These are phyloP conservation scores for Cladophialophora exuberans DNA, from an alignment of 2,329 filamentous ascomycete species.

Conservation along the genomic window DNA sequence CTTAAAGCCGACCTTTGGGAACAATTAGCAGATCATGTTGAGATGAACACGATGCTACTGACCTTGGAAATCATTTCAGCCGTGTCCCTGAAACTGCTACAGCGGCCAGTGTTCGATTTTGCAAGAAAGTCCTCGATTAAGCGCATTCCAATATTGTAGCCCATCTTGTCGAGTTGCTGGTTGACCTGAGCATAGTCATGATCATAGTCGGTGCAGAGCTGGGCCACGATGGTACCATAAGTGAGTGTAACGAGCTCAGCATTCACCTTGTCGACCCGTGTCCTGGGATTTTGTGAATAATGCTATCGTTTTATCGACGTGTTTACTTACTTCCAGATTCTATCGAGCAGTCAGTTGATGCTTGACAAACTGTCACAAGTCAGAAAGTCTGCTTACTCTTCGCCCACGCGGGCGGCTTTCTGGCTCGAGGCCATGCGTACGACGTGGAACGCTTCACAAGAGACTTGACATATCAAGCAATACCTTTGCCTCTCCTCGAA, in stretches of 20 bases:
- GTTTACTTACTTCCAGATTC: constrained; percentile 85
- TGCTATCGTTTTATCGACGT: not conserved
- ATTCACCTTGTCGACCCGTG: constrained; percentile 95
- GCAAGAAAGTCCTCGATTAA: constrained; percentile 97
- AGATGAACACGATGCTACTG: constrained; percentile 26
- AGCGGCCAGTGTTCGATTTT: constrained; percentile 87
- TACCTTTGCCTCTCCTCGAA: not conserved
- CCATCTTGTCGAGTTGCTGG: constrained; percentile 98
- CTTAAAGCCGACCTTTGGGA: constrained; percentile 85
- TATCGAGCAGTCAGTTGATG: constrained; percentile 42
- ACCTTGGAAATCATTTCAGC: constrained; percentile 96
- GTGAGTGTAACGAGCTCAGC: constrained; percentile 96
- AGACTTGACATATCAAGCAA: constrained; percentile 13
- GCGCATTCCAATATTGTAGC: constrained; percentile 95
- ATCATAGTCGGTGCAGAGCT: constrained; percentile 95
- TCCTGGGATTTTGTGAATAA: constrained; percentile 59
- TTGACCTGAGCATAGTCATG: constrained; percentile 94
- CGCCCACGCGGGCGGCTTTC: constrained; percentile 70
- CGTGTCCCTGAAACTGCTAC: constrained; percentile 90
- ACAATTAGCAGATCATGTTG: not conserved
- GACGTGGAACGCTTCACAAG: not conserved
- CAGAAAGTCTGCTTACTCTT: constrained; percentile 64
- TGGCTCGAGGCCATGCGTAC: constrained; percentile 42
- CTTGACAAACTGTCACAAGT: not conserved
- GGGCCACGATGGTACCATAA: constrained; percentile 95